phyloP scores from a whole-genome alignment of 2,329 filamentous ascomycete species.

The Penicillium frequentans region DNA sequence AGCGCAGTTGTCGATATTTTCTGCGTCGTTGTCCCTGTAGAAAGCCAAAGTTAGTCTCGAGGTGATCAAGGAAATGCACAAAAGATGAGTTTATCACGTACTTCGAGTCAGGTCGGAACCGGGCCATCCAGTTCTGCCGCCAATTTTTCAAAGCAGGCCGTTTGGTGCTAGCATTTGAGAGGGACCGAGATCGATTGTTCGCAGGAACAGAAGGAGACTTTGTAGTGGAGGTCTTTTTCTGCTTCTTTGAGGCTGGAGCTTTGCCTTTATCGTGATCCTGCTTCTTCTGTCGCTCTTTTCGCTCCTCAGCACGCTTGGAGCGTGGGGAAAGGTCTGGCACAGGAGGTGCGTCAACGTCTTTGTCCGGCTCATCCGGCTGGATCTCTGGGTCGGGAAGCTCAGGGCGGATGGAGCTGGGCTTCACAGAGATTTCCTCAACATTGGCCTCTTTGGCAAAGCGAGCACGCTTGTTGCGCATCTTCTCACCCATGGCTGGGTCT shows the following conservation, averaged over 20 bases:
- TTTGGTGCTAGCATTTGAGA: not conserved
- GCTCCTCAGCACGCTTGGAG: not conserved
- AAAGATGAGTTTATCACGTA: not conserved
- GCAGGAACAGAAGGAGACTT: not conserved
- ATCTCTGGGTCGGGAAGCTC: not conserved
- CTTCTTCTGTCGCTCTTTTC: not conserved
- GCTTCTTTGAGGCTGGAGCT: not conserved
- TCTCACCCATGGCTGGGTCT: constrained; percentile 30
- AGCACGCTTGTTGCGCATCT: constrained; percentile 17
- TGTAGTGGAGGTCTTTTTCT: not conserved
- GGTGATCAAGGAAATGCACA: too few species aligned
- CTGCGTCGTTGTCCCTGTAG: not conserved
- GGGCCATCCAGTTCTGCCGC: not conserved
- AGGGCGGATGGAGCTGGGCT: constrained; percentile 12
- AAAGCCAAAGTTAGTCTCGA: not conserved
- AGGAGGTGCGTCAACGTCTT: not conserved
- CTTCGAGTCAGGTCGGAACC: not conserved
- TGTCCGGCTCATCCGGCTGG: not conserved
- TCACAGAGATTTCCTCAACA: not conserved
- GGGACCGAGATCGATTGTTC: not conserved
- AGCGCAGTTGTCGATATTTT: constrained; percentile 1
- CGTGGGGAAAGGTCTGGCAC: not conserved
- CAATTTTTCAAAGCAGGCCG: not conserved
- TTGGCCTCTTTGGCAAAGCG: constrained; percentile 6
- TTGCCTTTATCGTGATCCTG: not conserved